Evolutionary conservation across 495 filamentous ascomycete species (phyloP), one percentile per base, ranked within the genome.

Genomic region (Podospora sp.): DNA sequence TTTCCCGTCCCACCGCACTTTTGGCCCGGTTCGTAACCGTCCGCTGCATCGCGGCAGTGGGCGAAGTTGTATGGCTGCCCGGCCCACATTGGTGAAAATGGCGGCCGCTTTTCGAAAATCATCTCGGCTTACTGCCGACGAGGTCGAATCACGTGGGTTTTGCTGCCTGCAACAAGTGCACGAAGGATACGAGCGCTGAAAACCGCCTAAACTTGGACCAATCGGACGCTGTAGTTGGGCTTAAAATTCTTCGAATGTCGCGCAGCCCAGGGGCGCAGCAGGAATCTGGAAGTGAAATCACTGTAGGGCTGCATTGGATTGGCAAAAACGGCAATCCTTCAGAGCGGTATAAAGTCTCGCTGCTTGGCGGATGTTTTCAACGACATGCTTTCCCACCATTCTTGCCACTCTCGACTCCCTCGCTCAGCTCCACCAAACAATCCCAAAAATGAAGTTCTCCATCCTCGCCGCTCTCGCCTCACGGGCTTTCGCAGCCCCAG

Each of bases 371-470:
- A 46, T 14, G 40, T 46, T 46, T 46, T 46, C 11, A 46, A 14
- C 40, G 2, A 46, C 29, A 46, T 46, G 11, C 2, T 12, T 12
- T 12, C 33, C 33, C 33, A 36, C 33, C 33, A 36, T 36, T 12
- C 5, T 46, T 18, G 29, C 8, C 29, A 8, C 29, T 33, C 29
- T 4, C 8, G 3, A 33, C 29, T 4, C 3, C 8, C 8, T 8
- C 29, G 8, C 8, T 33, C 29, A 33, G 29, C 29, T 8, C 8
- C 29, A 33, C 29, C 29, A 33, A 33, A 33, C 29, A 33, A 46
- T 11, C 16, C 14, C 40, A 12, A 35, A 60, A 60, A 61, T 62
- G 59, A 62, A 36, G 29, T 16, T 62, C 21, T 3, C 16, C 35
- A 24, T n/a, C 7, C 7, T 49, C 8, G 6, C 27, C 56, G 59